Evolutionary conservation across 768 basidiomycete species (phyloP).

Genomic region (Lactifluus hygrophoroides): DNA sequence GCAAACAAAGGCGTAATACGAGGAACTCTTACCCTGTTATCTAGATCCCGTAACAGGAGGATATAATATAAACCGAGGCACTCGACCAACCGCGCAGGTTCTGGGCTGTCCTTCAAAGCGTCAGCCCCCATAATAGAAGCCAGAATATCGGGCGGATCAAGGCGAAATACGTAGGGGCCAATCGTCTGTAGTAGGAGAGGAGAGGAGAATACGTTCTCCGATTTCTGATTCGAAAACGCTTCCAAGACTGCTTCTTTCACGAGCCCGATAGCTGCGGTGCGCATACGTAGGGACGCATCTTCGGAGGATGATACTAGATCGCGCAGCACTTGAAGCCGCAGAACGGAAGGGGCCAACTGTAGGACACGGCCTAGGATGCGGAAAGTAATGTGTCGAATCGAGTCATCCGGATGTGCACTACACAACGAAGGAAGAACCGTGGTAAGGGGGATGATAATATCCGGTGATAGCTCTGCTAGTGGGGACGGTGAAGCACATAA

Average conservation of each 20-base stretch:
- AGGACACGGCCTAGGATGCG: conserved; percentile 50
- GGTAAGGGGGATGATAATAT: conserved; percentile 41
- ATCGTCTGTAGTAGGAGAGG: conserved; percentile 47
- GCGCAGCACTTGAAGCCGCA: conserved; percentile 47
- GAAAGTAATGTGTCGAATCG: conserved; percentile 51
- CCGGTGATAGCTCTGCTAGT: conserved; percentile 30
- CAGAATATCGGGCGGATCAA: conserved; percentile 49
- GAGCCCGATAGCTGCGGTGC: conserved; percentile 57
- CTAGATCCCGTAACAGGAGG: conserved; percentile 46
- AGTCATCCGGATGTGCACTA: conserved; percentile 52
- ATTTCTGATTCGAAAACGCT: conserved; percentile 30
- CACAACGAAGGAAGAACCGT: conserved; percentile 47
- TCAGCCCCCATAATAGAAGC: conserved; percentile 18
- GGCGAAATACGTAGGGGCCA: conserved; percentile 50
- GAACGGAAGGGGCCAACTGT: conserved; percentile 35
- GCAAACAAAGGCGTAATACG: neutral
- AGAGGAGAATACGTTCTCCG: conserved; percentile 43
- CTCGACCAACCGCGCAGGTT: conserved; percentile 55
- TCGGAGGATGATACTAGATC: conserved; percentile 40
- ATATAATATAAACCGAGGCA: conserved; percentile 63
- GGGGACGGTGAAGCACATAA: conserved; percentile 20
- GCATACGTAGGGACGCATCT: conserved; percentile 53
- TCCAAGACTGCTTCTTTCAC: conserved; percentile 60
- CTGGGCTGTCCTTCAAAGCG: conserved; percentile 44
- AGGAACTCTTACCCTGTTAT: conserved; percentile 40